Evolutionary conservation across 2,329 filamentous ascomycete species (phyloP).

Genomic region (Penicillium sp.): DNA sequence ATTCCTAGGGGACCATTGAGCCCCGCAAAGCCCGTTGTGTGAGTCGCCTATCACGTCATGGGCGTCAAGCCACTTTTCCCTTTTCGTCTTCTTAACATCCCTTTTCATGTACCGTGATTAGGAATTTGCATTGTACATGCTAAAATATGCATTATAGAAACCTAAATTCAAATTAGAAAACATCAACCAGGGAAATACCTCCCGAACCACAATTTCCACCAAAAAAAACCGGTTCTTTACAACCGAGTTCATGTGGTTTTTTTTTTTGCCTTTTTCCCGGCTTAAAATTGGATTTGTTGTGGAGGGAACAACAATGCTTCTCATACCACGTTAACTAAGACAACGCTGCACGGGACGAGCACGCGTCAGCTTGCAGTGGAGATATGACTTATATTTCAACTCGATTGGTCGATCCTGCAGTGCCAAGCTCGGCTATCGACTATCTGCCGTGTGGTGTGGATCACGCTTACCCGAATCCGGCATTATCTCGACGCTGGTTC

Average conservation of each 20-base stretch:
- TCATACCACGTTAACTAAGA: slow-evolving; percentile 21
- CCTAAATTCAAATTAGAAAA: background rate
- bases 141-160: background rate
- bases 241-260: background rate
- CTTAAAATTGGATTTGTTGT: background rate
- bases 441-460: slow-evolving; percentile 36
- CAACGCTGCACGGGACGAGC: slow-evolving; percentile 24
- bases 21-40: background rate
- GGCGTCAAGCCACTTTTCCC: background rate
- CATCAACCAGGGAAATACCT: background rate
- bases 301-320: background rate
- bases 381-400: background rate
- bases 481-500: background rate
- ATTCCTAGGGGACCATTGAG: slow-evolving; percentile 5
- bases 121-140: background rate
- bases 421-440: slow-evolving; percentile 42
- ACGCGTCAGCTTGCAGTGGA: slow-evolving; percentile 37
- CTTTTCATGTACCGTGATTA: background rate
- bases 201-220: background rate
- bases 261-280: background rate
- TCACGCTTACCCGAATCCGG: background rate
- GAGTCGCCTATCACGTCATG: slow-evolving; percentile 16
- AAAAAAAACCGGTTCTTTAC: background rate
- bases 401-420: slow-evolving; percentile 31
- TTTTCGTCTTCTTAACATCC: background rate